Base-by-base conservation (phyloP, 805 yeast species). In the Diddensiella caesifluorescens region DNA sequence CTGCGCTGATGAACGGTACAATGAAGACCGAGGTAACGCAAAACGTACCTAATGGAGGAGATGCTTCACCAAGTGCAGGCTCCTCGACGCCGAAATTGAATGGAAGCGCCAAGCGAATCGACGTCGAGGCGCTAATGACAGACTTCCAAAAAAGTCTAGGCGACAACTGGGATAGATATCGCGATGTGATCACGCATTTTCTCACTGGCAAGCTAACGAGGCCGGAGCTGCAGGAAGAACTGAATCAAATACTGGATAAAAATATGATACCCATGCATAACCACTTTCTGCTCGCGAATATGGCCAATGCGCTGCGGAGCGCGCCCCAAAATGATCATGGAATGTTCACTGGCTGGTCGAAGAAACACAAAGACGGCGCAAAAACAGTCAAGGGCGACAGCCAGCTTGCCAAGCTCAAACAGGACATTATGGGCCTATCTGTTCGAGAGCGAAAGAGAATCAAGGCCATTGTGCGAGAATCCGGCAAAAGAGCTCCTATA, bases 351-450 rank as follows among this genome's bases (percentile, higher is more conserved):
- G 71, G 62, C 30, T 67, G 71, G 71, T 71, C 69, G 47, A 78
- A 71, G 55, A 70, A 73, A 51, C 52, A 76, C 61, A 60, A 74
- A 63, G 77, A 76, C 43, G 73, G 70, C 43, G 41, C 53, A 1
- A 41, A 50, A 16, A 49, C 41, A 26, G 54, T 54, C 28, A 53
- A 50, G 34, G 64, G 49, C 60, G 71, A 67, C 43, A 67, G 83
- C 5, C 95, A 87, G 61, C 78, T 84, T 58, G 95, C 85, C 54
- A 75, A 78, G 49, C 71, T 92, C 57, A 87, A 89, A 56, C 83
- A 79, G 56, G 90, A 87, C 60, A 83, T 90, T 31, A 75, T 92
- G 79, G 81, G 90, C 2, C 68, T 90, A 50, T 86, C 97, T 0
- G 75, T 83, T 1, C 71, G 83, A 49, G 98, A 92, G 58, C 68